These are phyloP conservation scores for Acidomyces sp. DNA, from an alignment of 495 filamentous ascomycete genomes.

Conservation along the genomic window DNA sequence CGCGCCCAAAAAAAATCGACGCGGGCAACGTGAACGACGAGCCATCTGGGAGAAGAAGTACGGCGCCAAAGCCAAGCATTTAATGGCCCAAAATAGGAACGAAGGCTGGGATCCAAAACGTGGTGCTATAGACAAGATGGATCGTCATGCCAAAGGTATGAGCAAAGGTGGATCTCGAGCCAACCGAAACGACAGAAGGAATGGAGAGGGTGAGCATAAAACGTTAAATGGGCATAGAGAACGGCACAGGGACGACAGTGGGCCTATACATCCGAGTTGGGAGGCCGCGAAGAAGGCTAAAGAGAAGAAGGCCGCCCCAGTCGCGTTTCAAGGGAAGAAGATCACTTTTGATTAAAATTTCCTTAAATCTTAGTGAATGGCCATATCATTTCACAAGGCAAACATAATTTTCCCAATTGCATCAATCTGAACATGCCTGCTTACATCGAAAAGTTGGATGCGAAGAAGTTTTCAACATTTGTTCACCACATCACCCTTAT, in stretches of 20 bases:
- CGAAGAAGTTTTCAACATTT: no score
- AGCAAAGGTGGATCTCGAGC: slow-evolving; percentile 19
- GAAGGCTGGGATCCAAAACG: slow-evolving; percentile 41
- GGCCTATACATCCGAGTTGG: slow-evolving; percentile 82
- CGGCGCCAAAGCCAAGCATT: slow-evolving; percentile 60
- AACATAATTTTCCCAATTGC: no score
- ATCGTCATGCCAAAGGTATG: slow-evolving; percentile 4
- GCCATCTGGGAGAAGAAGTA: slow-evolving; percentile 89
- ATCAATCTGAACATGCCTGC: no score
- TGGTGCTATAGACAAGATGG: slow-evolving; percentile 27
- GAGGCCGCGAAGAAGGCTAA: slow-evolving; percentile 78
- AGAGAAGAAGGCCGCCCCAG: slow-evolving; percentile 46
- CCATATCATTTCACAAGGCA: no score
- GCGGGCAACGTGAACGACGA: slow-evolving; percentile 76
- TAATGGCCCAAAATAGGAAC: slow-evolving; percentile 34
- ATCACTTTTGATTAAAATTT: slow-evolving; percentile 63
- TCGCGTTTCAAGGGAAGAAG: slow-evolving; percentile 69
- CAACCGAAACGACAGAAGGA: slow-evolving; percentile 24
- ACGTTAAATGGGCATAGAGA: neutral
- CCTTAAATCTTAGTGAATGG: neutral
- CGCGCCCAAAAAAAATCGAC: slow-evolving; percentile 58
- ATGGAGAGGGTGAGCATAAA: slow-evolving; percentile 1
- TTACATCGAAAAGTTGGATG: no score
- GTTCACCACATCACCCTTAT: no score
- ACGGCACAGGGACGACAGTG: slow-evolving; percentile 42